Base-by-base conservation (phyloP, 495 filamentous ascomycete genomes). In the Elasticomyces elasticus region DNA sequence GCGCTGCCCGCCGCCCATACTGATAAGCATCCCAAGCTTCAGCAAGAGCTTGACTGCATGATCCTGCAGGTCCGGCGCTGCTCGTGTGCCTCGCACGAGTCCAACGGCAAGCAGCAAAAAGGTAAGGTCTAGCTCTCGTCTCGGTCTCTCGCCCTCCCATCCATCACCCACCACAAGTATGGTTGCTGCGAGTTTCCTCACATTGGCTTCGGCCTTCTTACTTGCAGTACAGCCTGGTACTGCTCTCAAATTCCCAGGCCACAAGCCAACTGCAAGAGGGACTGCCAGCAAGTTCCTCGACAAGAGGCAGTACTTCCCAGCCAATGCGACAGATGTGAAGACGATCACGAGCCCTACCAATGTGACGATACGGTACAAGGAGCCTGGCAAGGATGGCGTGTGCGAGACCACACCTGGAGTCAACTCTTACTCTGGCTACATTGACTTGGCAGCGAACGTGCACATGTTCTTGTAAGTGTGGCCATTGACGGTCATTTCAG, bases 291-390 rank as follows among this genome's bases (percentile, higher is more conserved):
- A 23, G 6, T 45, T 40, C 35, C 42, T 45, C 10, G 42, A 45
- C 19, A 51, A 51, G 33, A 20, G 48, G 33, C 48, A 51, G 20
- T 51, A 51, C 33, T 51, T 51, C 48, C 48, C 48, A 23, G 48
- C 48, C 25, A 51, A 51, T 23, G 48, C 48, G n/a, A 51, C 48
- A 2, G 48, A 51, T 31, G 48, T 51, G n/a, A 51, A 51, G 48
- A 51, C 48, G 10, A 24, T 83, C 46, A 73, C 70, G 24, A 79
- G 80, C 0, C 77, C 80, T 11, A 76, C 74, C 43, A 76, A 76
- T 52, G 73, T 72, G 55, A 52, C 62, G 6, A 77, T 79, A 37
- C 67, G 74, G 5, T 77, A 76, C 59, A 78, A 77, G 62, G 66
- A 77, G 57, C 75, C 76, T 5, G 74, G 74, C 3, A 68, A 70